Evolutionary conservation across 1,284 basidiomycete genomes (phyloP).

Genomic region (Pterulicium gracile): DNA sequence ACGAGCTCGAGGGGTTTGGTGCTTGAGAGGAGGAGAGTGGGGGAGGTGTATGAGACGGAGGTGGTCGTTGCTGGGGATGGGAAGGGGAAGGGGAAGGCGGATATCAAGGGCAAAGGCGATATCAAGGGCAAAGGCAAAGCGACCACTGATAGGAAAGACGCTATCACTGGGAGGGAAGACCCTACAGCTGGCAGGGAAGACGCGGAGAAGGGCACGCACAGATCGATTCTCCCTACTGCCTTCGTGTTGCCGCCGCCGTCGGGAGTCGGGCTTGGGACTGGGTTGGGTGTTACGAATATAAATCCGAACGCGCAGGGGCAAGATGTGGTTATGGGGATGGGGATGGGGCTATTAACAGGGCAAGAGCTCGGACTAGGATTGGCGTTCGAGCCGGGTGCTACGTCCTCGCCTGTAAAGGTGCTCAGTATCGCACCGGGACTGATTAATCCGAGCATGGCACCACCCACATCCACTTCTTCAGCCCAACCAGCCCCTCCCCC

Average conservation of each 20-base stretch:
- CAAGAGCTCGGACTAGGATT: background rate
- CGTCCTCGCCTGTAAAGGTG: background rate
- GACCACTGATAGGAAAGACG: background rate
- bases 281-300: too few species aligned
- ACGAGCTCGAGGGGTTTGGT: slow-evolving; percentile 3
- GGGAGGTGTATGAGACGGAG: background rate
- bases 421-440: background rate
- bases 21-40: slow-evolving; percentile 11
- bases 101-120: background rate
- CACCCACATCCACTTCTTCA: slow-evolving; percentile 10
- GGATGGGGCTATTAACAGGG: background rate
- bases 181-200: background rate
- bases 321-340: background rate
- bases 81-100: background rate
- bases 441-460: slow-evolving; percentile 3
- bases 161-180: background rate
- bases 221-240: slow-evolving; percentile 43
- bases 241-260: slow-evolving; percentile 68
- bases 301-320: background rate
- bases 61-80: background rate
- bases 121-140: background rate
- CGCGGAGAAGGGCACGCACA: slow-evolving; percentile 9
- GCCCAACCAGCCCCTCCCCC: slow-evolving; percentile 10
- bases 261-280: too few species aligned
- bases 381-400: background rate